Evolutionary conservation across 1,139 yeast species (phyloP), one percentile per base, ranked within the genome.

Genomic region (Saccharomycopsis phalli): DNA sequence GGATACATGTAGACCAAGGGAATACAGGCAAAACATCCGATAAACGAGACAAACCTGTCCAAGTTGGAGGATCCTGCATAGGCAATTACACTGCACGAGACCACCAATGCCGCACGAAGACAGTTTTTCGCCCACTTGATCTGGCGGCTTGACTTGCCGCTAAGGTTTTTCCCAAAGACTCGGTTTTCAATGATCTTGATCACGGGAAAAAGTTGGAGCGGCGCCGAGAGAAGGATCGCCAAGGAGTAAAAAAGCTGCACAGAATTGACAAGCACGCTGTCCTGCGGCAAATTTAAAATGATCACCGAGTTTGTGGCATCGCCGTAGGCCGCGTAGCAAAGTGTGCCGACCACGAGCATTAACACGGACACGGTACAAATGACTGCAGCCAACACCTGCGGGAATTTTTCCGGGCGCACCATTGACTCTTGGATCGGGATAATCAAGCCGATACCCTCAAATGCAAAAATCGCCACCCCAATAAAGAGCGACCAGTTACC

Each of bases 1-100:
- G 93, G 91, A 54, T 81, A 81, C 74, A 81, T 77, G 60, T 81
- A 81, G 3, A 81, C 91, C 62, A 81, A 68, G 0, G 93, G 93
- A 42, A 81, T 79, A 55, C 93, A 81, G 1, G 88, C 88, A 61
- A 81, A 76, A 42, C 87, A 80, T 1, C 93, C 93, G 38, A 80
- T 77, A 54, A 81, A 77, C 2, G 86, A 76, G 19, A 81, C 88
- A 59, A 81, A 79, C 48, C 66, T 68, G 53, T 81, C 91, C 46
- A 81, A 61, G 52, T 79, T 74, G 45, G 69, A 66, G 1, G 86
- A 80, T 0, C 88, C 88, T 48, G 66, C 63, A 45, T 74, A 69
- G 1, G 81, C 78, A 40, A 74, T 58, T 13, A 65, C 49, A 2
- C 79, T 69, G 1, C 80, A 76, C 3, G 65, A 48, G 0, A 68